Percentiles rank a stretch among this genome's conserved stretches.
These are phyloP conservation scores for Phytomonas serpens DNA, from an alignment of 208 protist genomes.

Conservation along the genomic window DNA sequence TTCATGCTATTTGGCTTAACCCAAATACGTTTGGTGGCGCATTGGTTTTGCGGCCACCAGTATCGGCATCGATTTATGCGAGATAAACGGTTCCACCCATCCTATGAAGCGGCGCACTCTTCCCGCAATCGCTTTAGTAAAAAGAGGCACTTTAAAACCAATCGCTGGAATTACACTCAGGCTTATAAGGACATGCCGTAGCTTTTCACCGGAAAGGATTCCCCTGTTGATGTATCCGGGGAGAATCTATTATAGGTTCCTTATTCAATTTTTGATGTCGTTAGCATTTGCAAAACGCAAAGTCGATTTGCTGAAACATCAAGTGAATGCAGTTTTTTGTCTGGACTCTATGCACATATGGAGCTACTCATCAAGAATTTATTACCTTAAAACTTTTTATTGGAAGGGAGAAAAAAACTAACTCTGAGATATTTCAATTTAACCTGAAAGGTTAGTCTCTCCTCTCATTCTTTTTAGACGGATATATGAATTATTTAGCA, in stretches of 20 bases:
- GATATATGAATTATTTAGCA: neutral
- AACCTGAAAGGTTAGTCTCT: slow-evolving; percentile 1
- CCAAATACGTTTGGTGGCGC: slow-evolving; percentile 44
- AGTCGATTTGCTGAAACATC: neutral
- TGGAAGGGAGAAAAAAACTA: neutral
- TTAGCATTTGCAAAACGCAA: neutral
- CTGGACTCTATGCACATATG: neutral
- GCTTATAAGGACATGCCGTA: slow-evolving; percentile 89
- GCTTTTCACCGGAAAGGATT: neutral
- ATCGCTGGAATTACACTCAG: slow-evolving; percentile 88
- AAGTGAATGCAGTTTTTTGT: neutral
- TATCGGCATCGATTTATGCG: slow-evolving; percentile 83
- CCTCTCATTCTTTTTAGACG: neutral
- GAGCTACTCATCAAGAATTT: neutral
- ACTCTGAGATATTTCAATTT: neutral
- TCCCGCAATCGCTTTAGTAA: slow-evolving; percentile 80
- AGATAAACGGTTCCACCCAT: slow-evolving; percentile 85
- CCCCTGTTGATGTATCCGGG: neutral
- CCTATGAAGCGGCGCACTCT: slow-evolving; percentile 54
- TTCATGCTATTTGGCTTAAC: slow-evolving; percentile 38
- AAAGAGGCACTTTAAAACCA: slow-evolving; percentile 81
- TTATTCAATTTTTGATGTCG: neutral
- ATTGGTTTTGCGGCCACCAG: slow-evolving; percentile 86
- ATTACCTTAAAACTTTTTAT: neutral
- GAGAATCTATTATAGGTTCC: neutral